A percentile compares a stretch with the other conserved stretches of the same genome.
Evolutionary conservation across 2,329 filamentous ascomycete genomes (phyloP).

Genomic region (Diaporthe citri): DNA sequence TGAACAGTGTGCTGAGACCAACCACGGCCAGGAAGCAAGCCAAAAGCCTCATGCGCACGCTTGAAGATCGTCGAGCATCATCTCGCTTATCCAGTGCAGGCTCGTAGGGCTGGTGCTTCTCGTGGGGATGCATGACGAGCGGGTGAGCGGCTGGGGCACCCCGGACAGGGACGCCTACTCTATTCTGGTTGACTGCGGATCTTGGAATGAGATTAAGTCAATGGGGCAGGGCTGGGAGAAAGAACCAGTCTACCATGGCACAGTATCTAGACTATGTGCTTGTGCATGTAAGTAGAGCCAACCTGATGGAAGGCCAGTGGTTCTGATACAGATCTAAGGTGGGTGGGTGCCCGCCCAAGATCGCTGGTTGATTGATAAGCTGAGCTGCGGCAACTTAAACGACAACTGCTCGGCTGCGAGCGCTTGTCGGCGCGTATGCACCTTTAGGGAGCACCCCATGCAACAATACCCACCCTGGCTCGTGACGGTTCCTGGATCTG

Average conservation of each 20-base stretch:
- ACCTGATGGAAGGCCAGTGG: not conserved
- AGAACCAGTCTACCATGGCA: conserved; percentile 14
- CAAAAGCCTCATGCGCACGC: not conserved
- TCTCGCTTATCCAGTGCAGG: conserved; percentile 30
- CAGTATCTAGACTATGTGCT: conserved; percentile 18
- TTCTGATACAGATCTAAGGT: no score
- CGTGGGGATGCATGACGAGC: conserved; percentile 32
- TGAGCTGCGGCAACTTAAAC: conserved; percentile 20
- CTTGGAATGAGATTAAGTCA: conserved; percentile 18
- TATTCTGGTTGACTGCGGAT: conserved; percentile 15
- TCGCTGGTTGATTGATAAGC: conserved; percentile 25
- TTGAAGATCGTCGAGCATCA: conserved; percentile 17
- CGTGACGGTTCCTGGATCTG: conserved; percentile 13
- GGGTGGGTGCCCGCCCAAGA: not conserved
- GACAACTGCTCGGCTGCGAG: conserved; percentile 19
- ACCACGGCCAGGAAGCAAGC: conserved; percentile 16
- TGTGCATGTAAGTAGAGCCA: not conserved
- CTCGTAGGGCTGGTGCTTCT: conserved; percentile 38
- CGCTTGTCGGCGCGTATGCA: conserved; percentile 32
- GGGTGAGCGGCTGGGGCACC: conserved; percentile 13
- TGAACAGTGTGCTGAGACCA: conserved; percentile 13
- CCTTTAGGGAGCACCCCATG: conserved; percentile 22
- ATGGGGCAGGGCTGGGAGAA: conserved; percentile 15
- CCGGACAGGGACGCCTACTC: conserved; percentile 24
- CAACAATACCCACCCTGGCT: conserved; percentile 17